Conservation (phyloP, 345 rosid genomes). For the Syzygium oleosum region DNA sequence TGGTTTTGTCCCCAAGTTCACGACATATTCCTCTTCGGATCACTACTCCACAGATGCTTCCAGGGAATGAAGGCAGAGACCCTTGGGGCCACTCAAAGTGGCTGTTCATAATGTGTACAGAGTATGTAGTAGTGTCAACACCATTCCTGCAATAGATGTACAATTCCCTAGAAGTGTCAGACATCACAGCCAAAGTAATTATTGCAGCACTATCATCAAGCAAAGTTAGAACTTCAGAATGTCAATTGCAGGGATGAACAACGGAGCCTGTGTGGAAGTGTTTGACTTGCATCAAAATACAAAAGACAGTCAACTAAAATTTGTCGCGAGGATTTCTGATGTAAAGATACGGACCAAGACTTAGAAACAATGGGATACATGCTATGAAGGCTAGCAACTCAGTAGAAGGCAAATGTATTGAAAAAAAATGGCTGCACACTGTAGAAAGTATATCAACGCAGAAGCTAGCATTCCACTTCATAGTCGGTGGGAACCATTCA, state of each 20-base stretch:
- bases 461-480: neutral
- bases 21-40: slow-evolving; percentile 14
- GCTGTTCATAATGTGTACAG: neutral
- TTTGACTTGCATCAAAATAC: neutral
- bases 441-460: neutral
- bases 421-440: neutral
- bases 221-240: neutral
- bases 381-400: neutral
- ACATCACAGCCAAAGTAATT: neutral
- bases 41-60: neutral
- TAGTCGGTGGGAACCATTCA: neutral
- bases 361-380: neutral
- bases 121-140: neutral
- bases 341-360: neutral
- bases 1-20: slow-evolving; percentile 19
- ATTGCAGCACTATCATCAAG: neutral
- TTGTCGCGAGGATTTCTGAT: neutral
- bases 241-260: neutral
- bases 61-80: neutral
- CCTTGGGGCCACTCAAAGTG: neutral
- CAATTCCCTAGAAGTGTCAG: neutral
- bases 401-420: neutral
- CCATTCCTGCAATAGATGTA: neutral
- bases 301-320: neutral
- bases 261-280: neutral